phyloP scores from a whole-genome alignment of 768 basidiomycete genomes.

The Thelephora aurantiotincta region DNA sequence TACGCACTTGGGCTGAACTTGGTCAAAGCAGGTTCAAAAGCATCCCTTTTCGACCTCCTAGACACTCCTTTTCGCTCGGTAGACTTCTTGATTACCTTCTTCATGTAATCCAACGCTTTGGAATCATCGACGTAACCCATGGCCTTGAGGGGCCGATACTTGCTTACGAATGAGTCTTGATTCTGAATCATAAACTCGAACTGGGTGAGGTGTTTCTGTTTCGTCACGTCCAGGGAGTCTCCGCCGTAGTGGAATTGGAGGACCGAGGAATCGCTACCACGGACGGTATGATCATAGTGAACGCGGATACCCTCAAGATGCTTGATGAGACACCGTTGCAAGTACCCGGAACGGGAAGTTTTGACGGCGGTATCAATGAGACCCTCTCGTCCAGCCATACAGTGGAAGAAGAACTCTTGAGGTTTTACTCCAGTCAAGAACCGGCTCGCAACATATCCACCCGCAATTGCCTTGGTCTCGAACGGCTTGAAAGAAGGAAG shows the following conservation, averaged over 20 bases:
- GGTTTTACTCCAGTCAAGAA: constrained; percentile 97
- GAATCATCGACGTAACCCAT: constrained; percentile 46
- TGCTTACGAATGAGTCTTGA: constrained; percentile 60
- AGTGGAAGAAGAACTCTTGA: constrained; percentile 99
- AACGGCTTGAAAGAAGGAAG: constrained; percentile 93
- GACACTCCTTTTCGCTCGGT: constrained; percentile 35
- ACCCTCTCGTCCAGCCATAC: constrained; percentile 99
- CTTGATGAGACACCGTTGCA: constrained; percentile 96
- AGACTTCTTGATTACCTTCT: constrained; percentile 65
- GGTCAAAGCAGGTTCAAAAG: constrained; percentile 50
- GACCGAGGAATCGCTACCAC: constrained; percentile 84
- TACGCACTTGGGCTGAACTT: constrained; percentile 64
- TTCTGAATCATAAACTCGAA: constrained; percentile 92
- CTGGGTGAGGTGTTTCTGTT: constrained; percentile 87
- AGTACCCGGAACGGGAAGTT: constrained; percentile 94
- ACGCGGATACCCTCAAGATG: constrained; percentile 94
- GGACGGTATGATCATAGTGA: constrained; percentile 96
- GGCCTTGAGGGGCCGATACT: constrained; percentile 45
- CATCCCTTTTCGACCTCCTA: background rate
- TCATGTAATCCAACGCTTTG: constrained; percentile 69
- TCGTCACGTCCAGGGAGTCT: constrained; percentile 91
- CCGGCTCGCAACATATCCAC: constrained; percentile 95
- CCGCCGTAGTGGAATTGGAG: constrained; percentile 98
- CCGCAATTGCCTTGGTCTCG: constrained; percentile 96
- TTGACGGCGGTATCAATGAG: constrained; percentile 99